phyloP scores from a whole-genome alignment of 805 yeast genomes.

The Candida gorgasii region DNA sequence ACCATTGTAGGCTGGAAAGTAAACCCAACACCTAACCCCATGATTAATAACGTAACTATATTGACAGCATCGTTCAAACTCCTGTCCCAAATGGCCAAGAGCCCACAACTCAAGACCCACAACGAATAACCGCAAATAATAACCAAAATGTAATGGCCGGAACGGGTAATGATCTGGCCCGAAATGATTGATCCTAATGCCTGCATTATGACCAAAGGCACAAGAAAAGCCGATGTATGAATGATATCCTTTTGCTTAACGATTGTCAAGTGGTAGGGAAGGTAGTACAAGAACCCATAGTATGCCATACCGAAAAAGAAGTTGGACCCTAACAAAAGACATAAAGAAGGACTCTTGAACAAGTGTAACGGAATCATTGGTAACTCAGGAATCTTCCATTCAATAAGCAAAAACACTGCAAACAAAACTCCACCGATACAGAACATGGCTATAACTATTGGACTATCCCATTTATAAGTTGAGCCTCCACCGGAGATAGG shows the following conservation, averaged over 20 bases:
- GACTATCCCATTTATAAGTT: conserved; percentile 54
- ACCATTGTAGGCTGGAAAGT: conserved; percentile 59
- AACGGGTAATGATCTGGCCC: conserved; percentile 47
- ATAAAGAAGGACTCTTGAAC: conserved; percentile 38
- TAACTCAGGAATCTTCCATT: conserved; percentile 47
- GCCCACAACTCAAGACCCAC: conserved; percentile 45
- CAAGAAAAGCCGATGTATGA: conserved; percentile 31
- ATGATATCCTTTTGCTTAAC: conserved; percentile 45
- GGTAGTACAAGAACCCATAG: conserved; percentile 47
- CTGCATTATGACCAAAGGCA: conserved; percentile 49
- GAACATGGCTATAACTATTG: conserved; percentile 36
- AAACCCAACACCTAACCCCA: conserved; percentile 47
- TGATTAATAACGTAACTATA: conserved; percentile 19
- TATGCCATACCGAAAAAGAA: conserved; percentile 53
- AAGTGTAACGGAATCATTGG: conserved; percentile 58
- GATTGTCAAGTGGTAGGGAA: conserved; percentile 31
- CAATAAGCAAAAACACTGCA: conserved; percentile 48
- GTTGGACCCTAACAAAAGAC: conserved; percentile 32
- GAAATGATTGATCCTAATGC: conserved; percentile 44
- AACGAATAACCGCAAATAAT: conserved; percentile 42
- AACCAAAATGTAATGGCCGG: conserved; percentile 45
- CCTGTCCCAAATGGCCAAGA: conserved; percentile 34
- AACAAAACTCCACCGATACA: conserved; percentile 35
- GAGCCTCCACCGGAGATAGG: conserved; percentile 66
- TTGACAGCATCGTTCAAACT: conserved; percentile 33